phyloP scores from a whole-genome alignment of 208 protist genomes.

The Crithidia sp. region DNA sequence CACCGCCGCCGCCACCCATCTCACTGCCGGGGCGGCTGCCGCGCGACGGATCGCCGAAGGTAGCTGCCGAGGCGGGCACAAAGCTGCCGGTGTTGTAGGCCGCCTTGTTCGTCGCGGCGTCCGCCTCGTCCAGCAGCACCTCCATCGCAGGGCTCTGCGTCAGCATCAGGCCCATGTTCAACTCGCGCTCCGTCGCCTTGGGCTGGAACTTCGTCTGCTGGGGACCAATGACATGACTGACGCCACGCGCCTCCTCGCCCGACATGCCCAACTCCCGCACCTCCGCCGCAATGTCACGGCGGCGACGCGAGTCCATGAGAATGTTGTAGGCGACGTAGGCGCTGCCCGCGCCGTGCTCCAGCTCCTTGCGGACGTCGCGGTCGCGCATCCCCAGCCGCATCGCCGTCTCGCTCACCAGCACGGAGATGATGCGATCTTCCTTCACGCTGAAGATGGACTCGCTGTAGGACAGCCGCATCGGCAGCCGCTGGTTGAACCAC shows the following conservation, averaged over 20 bases:
- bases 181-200: slow-evolving; percentile 80
- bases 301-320: slow-evolving; percentile 69
- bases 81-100: slow-evolving; percentile 81
- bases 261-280: slow-evolving; percentile 48
- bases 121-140: slow-evolving; percentile 67
- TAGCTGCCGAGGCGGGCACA: slow-evolving; percentile 68
- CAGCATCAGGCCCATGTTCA: slow-evolving; percentile 87
- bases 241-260: slow-evolving; percentile 26
- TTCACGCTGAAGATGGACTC: slow-evolving; percentile 71
- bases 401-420: slow-evolving; percentile 65
- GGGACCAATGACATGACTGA: slow-evolving; percentile 18
- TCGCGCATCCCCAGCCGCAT: slow-evolving; percentile 62
- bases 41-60: slow-evolving; percentile 21
- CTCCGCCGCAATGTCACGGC: slow-evolving; percentile 70
- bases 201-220: slow-evolving; percentile 43
- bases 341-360: slow-evolving; percentile 62
- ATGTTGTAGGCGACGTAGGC: slow-evolving; percentile 90
- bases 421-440: slow-evolving; percentile 76
- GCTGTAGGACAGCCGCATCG: slow-evolving; percentile 78
- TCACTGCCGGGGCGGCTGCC: slow-evolving; percentile 33
- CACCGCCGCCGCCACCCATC: slow-evolving; percentile 2
- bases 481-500: slow-evolving; percentile 90
- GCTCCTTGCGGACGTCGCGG: slow-evolving; percentile 66
- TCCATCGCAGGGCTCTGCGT: slow-evolving; percentile 90
- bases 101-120: slow-evolving; percentile 76